Conservation (phyloP, 1,284 basidiomycete genomes). For the Gomphus bonarii region DNA sequence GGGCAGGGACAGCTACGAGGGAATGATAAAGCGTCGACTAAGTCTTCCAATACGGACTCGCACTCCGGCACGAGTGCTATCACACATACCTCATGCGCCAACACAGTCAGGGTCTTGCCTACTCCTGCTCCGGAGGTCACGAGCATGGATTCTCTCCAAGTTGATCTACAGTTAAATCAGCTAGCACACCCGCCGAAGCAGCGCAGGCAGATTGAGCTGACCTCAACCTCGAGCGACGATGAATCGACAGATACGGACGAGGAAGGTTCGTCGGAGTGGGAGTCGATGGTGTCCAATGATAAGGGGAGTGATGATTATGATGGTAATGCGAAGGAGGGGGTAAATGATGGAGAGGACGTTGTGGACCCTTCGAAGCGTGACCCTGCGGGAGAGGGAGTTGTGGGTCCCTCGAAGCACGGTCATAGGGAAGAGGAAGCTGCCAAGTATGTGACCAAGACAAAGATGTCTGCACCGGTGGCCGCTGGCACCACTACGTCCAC, state of each 20-base stretch:
- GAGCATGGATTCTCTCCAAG: not conserved
- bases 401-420: not conserved
- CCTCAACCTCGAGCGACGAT: not conserved
- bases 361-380: not conserved
- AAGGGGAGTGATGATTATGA: not conserved
- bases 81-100: not conserved
- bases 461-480: not conserved
- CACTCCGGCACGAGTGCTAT: not conserved
- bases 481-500: not conserved
- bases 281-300: not conserved
- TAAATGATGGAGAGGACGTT: not conserved
- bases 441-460: not conserved
- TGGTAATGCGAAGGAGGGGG: not conserved
- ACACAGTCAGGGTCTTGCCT: not conserved
- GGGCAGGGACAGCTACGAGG: too few species aligned
- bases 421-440: not conserved
- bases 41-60: not conserved
- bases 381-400: too few species aligned
- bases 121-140: not conserved
- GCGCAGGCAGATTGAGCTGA: not conserved
- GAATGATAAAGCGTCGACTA: too few species aligned
- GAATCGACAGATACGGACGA: slow-evolving; percentile 5
- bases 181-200: not conserved
- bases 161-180: not conserved
- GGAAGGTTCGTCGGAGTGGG: slow-evolving; percentile 9